Evolutionary conservation across 257 asterid genomes (phyloP).

Genomic region (Solanum corneliomulleri): DNA sequence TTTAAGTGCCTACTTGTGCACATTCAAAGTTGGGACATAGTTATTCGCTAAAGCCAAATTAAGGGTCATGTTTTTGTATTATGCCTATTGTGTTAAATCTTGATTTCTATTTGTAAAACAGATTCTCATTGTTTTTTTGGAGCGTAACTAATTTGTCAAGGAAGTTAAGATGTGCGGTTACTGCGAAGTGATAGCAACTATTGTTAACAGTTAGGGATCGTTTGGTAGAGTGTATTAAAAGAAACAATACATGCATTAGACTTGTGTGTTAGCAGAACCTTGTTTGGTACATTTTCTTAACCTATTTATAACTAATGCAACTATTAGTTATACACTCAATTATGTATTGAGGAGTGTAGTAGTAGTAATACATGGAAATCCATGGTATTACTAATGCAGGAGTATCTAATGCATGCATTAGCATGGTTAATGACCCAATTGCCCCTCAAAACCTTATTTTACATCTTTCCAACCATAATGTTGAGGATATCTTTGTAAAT

Average conservation of each 20-base stretch:
- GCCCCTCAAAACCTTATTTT: background rate
- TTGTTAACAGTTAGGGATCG: background rate
- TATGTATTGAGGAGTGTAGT: background rate
- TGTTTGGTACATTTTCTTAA: background rate
- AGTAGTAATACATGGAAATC: background rate
- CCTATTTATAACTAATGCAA: background rate
- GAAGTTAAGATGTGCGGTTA: background rate
- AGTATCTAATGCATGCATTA: background rate
- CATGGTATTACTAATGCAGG: background rate
- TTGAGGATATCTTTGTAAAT: background rate
- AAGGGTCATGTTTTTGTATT: too few relatives aligned
- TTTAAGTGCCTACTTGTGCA: too few relatives aligned
- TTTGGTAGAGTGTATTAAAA: background rate
- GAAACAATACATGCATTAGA: background rate
- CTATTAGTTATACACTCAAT: background rate
- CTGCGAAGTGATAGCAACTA: background rate
- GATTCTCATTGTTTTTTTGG: background rate
- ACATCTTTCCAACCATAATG: background rate
- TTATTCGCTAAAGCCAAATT: too few relatives aligned
- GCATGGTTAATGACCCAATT: background rate
- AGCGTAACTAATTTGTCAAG: background rate
- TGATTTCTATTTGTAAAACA: background rate
- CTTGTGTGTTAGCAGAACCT: background rate
- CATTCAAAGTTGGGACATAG: too few relatives aligned
- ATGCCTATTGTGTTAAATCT: background rate